Evolutionary conservation across 768 basidiomycete genomes (phyloP).

Genomic region (Lentinula guzmanii): DNA sequence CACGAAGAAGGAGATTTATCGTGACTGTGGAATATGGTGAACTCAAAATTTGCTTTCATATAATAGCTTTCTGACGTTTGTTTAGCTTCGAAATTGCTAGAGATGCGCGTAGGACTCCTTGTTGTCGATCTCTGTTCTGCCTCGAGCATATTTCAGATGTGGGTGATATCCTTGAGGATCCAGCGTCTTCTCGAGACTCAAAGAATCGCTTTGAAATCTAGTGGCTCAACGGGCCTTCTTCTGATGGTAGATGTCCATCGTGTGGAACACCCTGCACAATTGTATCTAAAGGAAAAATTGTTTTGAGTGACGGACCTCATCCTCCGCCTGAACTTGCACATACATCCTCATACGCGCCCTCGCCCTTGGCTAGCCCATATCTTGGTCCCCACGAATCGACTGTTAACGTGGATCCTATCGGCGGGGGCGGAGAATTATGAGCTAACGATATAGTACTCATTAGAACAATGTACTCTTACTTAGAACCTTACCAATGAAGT

Average conservation of each 20-base stretch:
- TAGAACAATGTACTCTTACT: not conserved
- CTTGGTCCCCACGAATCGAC: conserved; percentile 1
- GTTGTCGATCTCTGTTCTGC: not conserved
- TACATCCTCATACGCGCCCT: not conserved
- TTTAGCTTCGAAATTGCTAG: not conserved
- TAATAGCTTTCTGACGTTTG: not conserved
- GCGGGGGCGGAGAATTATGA: not conserved
- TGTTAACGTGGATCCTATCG: not conserved
- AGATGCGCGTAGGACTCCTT: not conserved
- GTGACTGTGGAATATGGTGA: conserved; percentile 2
- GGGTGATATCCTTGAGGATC: not conserved
- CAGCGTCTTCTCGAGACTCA: not conserved
- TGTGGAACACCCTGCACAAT: not conserved
- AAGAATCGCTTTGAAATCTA: not conserved
- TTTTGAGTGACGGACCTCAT: not conserved
- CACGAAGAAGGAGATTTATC: not conserved
- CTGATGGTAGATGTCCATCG: not conserved
- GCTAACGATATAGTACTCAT: not conserved
- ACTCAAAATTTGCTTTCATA: not conserved
- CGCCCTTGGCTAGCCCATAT: not conserved
- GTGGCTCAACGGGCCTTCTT: not conserved
- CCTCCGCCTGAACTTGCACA: not conserved
- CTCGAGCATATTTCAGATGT: conserved; percentile 1
- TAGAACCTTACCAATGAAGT: not conserved
- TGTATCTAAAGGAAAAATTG: not conserved